These are phyloP conservation scores for Penicillium sp. DNA, from an alignment of 2,329 filamentous ascomycete species.

Conservation along the genomic window DNA sequence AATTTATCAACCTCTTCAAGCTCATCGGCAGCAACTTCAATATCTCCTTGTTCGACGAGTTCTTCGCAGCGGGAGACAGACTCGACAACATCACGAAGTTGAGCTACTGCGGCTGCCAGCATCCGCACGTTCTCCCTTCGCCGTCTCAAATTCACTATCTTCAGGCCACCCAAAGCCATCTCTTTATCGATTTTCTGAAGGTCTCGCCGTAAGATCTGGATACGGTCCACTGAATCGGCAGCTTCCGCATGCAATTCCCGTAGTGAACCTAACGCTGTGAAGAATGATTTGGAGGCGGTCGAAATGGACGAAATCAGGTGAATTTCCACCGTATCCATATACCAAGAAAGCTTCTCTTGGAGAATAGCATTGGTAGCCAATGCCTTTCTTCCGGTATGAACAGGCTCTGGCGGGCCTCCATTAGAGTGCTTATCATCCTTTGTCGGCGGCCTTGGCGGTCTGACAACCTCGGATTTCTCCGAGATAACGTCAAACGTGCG, in stretches of 20 bases:
- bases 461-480: conserved; percentile 94
- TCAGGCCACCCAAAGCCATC: conserved; percentile 78
- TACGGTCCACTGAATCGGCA: conserved; percentile 82
- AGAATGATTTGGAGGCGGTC: conserved; percentile 92
- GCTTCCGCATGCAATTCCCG: conserved; percentile 90
- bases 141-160: conserved; percentile 79
- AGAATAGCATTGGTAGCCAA: conserved; percentile 94
- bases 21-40: conserved; percentile 74
- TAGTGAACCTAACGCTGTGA: conserved; percentile 86
- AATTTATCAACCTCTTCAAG: conserved; percentile 77
- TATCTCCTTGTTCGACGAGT: conserved; percentile 76
- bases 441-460: conserved; percentile 54
- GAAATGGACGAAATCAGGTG: conserved; percentile 96
- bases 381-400: conserved; percentile 66
- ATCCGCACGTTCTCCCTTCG: conserved; percentile 81
- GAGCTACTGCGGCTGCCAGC: conserved; percentile 76
- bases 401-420: conserved; percentile 58
- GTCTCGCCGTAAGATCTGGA: conserved; percentile 76
- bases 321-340: conserved; percentile 98
- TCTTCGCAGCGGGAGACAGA: conserved; percentile 74
- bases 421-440: conserved; percentile 58
- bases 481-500: conserved; percentile 95
- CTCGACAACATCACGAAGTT: conserved; percentile 75
- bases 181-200: conserved; percentile 78
- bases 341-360: conserved; percentile 98